Evolutionary conservation across 345 rosid genomes (phyloP), one percentile per base, ranked within the genome.

Genomic region (Hypericum androsaemum): DNA sequence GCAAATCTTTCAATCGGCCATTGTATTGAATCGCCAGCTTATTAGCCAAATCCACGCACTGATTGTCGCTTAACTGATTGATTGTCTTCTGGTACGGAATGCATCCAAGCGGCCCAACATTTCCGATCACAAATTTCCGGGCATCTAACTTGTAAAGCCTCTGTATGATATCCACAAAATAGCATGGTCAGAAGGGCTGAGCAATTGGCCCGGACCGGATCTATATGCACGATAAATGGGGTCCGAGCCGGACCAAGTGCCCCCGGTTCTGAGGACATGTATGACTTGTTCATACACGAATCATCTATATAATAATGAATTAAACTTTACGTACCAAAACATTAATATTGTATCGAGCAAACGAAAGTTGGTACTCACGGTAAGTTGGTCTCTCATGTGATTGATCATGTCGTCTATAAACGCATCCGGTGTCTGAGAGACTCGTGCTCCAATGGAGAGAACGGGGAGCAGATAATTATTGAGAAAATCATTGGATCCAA

Each of bases 81-180:
- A 84, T 70, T 0, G 92, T 83, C 63, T 73, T 84, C 57, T 90
- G 97, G 61, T 89, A 86, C 0, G 98, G 98, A 47, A 90, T 86
- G 71, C 98, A 90, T 0, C 97, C 97, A 7, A 89, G 79, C 0
- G 98, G 96, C n/a, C 87, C 98, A 0, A 86, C 96, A 36, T 90
- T 90, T 6, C 85, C 96, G 5, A 86, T 60, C 62, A 89, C 89
- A 59, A 89, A 89, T 61, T 89, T 89, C 52, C 96, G 59, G 32
- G 82, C 98, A 53, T 76, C 98, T 66, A 90, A 40, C 45, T 61
- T 64, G 63, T 90, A 90, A 8, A 90, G 76, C 55, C 98, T 80
- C 98, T 89, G 84, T 22, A 22, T 22, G 32, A 60, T 54, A 60
- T 40, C 46, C 44, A 44, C 14, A 40, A 8, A 54, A 58, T 13